These are phyloP conservation scores for Santalum album DNA, from an alignment of 164 flowering plant species.

Conservation along the genomic window DNA sequence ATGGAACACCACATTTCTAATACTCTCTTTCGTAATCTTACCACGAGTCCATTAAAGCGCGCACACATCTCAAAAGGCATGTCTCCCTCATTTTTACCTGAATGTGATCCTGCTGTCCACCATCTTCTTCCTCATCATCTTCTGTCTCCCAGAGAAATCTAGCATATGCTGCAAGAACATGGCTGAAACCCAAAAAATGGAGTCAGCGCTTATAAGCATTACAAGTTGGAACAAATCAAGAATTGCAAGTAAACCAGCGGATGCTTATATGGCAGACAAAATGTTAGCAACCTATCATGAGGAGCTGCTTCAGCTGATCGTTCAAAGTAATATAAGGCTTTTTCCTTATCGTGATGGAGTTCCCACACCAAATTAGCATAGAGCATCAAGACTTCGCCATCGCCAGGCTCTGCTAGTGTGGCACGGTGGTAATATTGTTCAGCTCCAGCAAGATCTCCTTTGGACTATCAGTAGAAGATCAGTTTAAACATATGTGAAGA, in stretches of 20 bases:
- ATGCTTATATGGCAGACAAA: too few species aligned
- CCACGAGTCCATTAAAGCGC: too few species aligned
- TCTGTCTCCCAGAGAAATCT: slow-evolving; percentile 42
- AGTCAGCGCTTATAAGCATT: not conserved
- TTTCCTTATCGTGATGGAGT: slow-evolving; percentile 34
- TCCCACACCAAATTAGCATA: slow-evolving; percentile 52
- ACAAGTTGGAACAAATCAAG: not conserved
- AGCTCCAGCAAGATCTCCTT: slow-evolving; percentile 48
- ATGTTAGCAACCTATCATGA: slow-evolving; percentile 28
- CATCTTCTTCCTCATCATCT: slow-evolving; percentile 16
- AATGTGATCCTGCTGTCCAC: not conserved
- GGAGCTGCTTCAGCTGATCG: slow-evolving; percentile 43
- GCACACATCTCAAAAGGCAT: not conserved
- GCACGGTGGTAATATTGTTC: slow-evolving; percentile 44
- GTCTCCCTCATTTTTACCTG: slow-evolving; percentile 9
- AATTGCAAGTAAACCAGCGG: not conserved
- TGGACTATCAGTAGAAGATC: slow-evolving; percentile 22
- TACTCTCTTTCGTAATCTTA: too few species aligned
- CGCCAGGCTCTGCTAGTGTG: slow-evolving; percentile 31
- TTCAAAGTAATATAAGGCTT: slow-evolving; percentile 34
- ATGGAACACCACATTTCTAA: too few species aligned
- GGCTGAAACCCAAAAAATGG: slow-evolving; percentile 17
- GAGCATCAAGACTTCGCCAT: slow-evolving; percentile 31
- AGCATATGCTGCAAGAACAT: slow-evolving; percentile 40
- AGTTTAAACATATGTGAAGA: not conserved